Conservation (phyloP, 1,284 basidiomycete genomes). For the Neonothopanus nambi region DNA sequence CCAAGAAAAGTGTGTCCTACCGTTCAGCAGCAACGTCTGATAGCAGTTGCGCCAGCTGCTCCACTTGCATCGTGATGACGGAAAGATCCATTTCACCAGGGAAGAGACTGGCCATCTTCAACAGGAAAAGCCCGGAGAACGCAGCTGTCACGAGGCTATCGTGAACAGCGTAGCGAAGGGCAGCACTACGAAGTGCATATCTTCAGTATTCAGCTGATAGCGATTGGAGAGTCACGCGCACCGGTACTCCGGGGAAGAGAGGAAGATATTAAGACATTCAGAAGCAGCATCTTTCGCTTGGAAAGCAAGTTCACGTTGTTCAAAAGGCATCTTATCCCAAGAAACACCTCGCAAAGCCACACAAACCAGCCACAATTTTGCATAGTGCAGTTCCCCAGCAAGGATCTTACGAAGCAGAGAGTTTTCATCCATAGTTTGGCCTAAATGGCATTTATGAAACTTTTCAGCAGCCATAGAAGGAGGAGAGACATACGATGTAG, state of each 20-base stretch:
- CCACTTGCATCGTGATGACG: constrained; percentile 76
- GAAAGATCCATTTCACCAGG: constrained; percentile 76
- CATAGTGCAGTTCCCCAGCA: constrained; percentile 85
- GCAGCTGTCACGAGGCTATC: constrained; percentile 90
- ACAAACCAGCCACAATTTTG: constrained; percentile 92
- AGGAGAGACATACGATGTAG: constrained; percentile 61
- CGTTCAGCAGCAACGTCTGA: constrained; percentile 88
- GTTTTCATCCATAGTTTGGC: constrained; percentile 80
- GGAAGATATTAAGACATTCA: constrained; percentile 78
- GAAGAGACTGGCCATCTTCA: constrained; percentile 90
- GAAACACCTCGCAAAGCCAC: constrained; percentile 87
- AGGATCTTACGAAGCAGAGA: constrained; percentile 84
- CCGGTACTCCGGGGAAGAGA: constrained; percentile 78
- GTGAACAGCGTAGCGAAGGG: constrained; percentile 87
- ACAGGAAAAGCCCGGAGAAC: constrained; percentile 88
- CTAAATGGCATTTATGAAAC: constrained; percentile 35
- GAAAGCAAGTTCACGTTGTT: constrained; percentile 91
- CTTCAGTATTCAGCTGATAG: background rate
- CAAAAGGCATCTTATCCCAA: constrained; percentile 94
- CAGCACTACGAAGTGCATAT: constrained; percentile 50
- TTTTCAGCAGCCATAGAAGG: background rate
- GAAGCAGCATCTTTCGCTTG: constrained; percentile 91
- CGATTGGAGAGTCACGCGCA: constrained; percentile 31
- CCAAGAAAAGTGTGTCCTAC: constrained; percentile 29
- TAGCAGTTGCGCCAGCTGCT: constrained; percentile 79